Evolutionary conservation across 2,329 filamentous ascomycete species (phyloP), one percentile per base, ranked within the genome.

Genomic region (Hymenoscyphus albidus): DNA sequence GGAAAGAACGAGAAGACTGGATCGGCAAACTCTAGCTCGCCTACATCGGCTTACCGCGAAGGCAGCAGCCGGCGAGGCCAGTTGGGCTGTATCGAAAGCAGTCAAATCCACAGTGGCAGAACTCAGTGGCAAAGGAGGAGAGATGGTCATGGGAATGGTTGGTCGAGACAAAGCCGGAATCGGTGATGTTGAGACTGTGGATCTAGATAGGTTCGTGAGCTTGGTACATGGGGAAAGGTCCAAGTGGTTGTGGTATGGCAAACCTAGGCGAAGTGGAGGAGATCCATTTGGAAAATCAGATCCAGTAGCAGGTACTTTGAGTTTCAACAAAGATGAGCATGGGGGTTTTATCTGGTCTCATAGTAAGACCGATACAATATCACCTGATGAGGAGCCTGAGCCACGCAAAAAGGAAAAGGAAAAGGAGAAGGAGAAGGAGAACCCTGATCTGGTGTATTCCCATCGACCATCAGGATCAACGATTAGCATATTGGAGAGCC

Each of bases 41-140:
- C 81, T 99, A 56, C 93, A 96, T 71, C 86, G 85, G 58, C 85
- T 83, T n/a, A 97, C 94, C 13, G 91, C 92, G 48, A 98, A 97
- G 76, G 93, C 92, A 39, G 93, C 93, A 2, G 90, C 89, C 60
- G 44, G 44, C 12, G 90, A 92, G 40, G 93, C 97, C 74, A 90
- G 90, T 2, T 97, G 94, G 92, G 90, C 89, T 16, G 91, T 96
- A n/a, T 91, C 93, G 60, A 89, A 92, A 73, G 93, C 94, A 18
- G 92, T 99, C 72, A 98, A 98, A 75, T 96, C 92, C 2, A 97
- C 94, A 0, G 91, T 98, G 58, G 93, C 91, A 18, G 95, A 97
- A 77, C 86, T 99, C 48, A 92, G 92, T 70, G 94, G 95, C 14
- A 97, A 97, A 76, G 89, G 94, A 62, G 93, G 93, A 58, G 94